Evolutionary conservation across 176 grass and related monocot species (phyloP), one percentile per base, ranked within the genome.

Genomic region (Oryza meridionalis): DNA sequence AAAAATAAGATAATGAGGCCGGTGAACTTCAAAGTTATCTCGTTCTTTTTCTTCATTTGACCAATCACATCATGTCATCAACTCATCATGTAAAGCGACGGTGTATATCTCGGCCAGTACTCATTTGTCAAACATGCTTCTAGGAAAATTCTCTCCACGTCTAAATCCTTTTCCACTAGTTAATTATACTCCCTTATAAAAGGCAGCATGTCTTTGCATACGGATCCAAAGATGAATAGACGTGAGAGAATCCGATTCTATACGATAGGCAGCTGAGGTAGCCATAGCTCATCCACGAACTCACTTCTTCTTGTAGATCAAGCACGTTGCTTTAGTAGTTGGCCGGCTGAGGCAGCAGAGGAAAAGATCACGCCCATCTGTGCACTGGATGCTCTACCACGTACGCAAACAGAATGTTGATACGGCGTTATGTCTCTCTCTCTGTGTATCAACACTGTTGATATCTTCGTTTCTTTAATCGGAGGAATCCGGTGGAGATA

Each of bases 191-290:
- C 66, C 64, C 53, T 27, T 82, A 21, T 27, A 67, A 86, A 90
- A 90, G 78, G 72, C 16, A 19, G 77, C 72, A 25, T 67, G 72
- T 77, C 83, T 90, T 86, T 90, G 78, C 66, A 32, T 76, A 59
- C 72, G 66, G 88, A 82, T 90, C 72, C 65, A 82, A 90, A 86
- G 78, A 51, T 53, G 78, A 85, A 67, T 77, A 16, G 83, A 85
- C 83, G 6, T 35, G 32, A 53, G 32, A 44, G 88, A 82, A 89
- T 77, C 72, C 4, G 83, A 82, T 85, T 82, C 31, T 78, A 29
- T 64, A 89, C n/a, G 45, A 67, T 53, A 31, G 21, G 51, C 51
- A 37, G 11, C 42, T 67, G 22, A 11, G 44, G 42, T 50, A 69
- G 17, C 37, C 70, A 22, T 69, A 55, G 51, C 15, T 59, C 27